phyloP scores from a whole-genome alignment of 2,329 filamentous ascomycete species.

The Boeremia lycopersici region DNA sequence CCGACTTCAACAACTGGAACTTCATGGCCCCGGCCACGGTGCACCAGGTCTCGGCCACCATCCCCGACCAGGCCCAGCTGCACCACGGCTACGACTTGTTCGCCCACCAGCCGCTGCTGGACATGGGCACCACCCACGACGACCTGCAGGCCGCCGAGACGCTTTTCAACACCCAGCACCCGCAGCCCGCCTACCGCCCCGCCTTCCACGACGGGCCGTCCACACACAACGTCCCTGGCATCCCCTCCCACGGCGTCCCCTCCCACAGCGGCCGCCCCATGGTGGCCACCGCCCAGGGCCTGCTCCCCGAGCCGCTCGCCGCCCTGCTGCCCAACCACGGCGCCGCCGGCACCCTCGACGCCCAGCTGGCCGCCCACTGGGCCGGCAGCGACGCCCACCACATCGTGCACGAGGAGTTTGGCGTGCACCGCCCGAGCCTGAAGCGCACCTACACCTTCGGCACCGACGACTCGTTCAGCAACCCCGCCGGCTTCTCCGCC shows the following conservation, averaged over 20 bases:
- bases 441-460: constrained; percentile 45
- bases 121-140: constrained; percentile 35
- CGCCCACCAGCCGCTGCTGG: constrained; percentile 11
- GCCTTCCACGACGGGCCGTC: constrained; percentile 23
- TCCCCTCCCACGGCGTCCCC: neutral
- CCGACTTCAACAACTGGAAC: constrained; percentile 37
- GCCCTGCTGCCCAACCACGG: constrained; percentile 38
- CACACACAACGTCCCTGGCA: neutral
- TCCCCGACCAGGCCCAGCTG: constrained; percentile 41
- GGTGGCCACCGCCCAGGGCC: constrained; percentile 32
- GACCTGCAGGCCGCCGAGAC: constrained; percentile 42
- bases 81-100: constrained; percentile 34
- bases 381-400: constrained; percentile 26
- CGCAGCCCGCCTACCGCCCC: constrained; percentile 28
- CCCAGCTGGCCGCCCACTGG: constrained; percentile 38
- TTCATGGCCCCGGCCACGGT: constrained; percentile 41
- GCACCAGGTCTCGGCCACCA: constrained; percentile 43
- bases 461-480: constrained; percentile 45
- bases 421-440: constrained; percentile 22
- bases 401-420: constrained; percentile 25
- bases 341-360: constrained; percentile 36
- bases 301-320: constrained; percentile 39
- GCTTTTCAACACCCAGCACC: constrained; percentile 41
- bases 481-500: constrained; percentile 33
- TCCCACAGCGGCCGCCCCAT: constrained; percentile 20